Percentiles rank a stretch among this genome's conserved stretches.
Evolutionary conservation across 305 asterid genomes (phyloP).

Genomic region (Solanum hybrid): DNA sequence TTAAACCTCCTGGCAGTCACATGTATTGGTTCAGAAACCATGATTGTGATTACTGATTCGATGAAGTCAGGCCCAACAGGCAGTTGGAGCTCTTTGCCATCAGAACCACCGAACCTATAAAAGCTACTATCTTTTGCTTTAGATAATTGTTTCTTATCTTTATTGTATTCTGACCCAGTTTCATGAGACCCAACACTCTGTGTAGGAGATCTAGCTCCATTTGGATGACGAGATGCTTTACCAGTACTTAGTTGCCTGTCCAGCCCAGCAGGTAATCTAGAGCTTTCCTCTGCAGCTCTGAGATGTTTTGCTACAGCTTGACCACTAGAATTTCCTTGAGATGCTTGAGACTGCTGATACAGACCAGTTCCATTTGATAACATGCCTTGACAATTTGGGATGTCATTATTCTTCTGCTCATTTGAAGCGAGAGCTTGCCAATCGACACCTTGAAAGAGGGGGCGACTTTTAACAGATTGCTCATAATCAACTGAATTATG

Average conservation of each 20-base stretch:
- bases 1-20: constrained; percentile 48
- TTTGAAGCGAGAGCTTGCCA: constrained; percentile 85
- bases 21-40: constrained; percentile 70
- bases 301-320: constrained; percentile 33
- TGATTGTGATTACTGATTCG: constrained; percentile 68
- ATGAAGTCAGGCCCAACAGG: constrained; percentile 53
- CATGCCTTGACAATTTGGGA: constrained; percentile 33
- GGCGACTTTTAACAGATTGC: constrained; percentile 85
- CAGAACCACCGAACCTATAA: constrained; percentile 29
- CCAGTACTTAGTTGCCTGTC: constrained; percentile 58
- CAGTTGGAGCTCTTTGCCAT: constrained; percentile 40
- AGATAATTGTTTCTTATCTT: constrained; percentile 34
- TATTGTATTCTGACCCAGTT: constrained; percentile 40
- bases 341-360: constrained; percentile 39
- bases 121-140: constrained; percentile 44
- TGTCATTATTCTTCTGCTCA: constrained; percentile 53
- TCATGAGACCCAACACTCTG: constrained; percentile 49
- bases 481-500: constrained; percentile 66
- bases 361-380: constrained; percentile 41
- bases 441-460: constrained; percentile 87
- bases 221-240: constrained; percentile 15
- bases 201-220: constrained; percentile 25
- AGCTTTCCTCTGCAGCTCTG: constrained; percentile 40
- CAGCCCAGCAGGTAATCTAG: constrained; percentile 37
- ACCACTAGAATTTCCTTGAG: constrained; percentile 46